Evolutionary conservation across 352 stramenopile genomes (phyloP), one percentile per base, ranked within the genome.

Genomic region (Phytophthora fragariae): DNA sequence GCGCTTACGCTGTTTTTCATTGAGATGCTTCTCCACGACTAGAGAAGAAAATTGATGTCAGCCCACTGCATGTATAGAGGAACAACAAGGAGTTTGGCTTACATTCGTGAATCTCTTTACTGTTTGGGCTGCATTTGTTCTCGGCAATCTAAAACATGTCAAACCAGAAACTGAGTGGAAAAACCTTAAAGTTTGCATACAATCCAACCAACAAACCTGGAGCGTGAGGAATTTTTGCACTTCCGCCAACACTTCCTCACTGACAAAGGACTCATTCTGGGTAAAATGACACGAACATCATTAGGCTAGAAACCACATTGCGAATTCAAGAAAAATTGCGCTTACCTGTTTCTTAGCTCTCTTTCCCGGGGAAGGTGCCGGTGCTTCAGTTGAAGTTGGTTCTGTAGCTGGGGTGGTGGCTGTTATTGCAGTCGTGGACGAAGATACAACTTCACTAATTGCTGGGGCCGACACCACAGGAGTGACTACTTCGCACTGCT

Each of bases 51-150:
- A 29, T 17, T 3, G 14, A 41, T 57, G 24, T 24, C 37, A 33
- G 11, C 6, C 31, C 21, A 3, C 24, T 52, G 11, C 47, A 29
- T 2, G 5, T 49, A 19, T 5, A 21, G 15, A 19, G n/a, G n/a
- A 8, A 49, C 14, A 49, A 49, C 15, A 8, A 49, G 5, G 5
- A 49, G 3, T 8, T 19, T 54, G 29, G 54, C 77, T 63, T 73
- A 91, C 85, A 89, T 58, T 90, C 79, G 56, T 83, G 70, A 56
- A 92, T 87, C 21, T 90, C 77, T 64, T 85, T 77, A 46, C 68
- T 55, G 66, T 90, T 71, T 0, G 83, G 83, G 21, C 70, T 85
- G 62, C 83, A 84, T 62, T 84, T 83, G 64, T 86, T 89, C 31
- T 86, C 80, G 3, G 57, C 33, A 62, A 92, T 80, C 83, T 92